phyloP scores from a whole-genome alignment of 2,329 filamentous ascomycete genomes.

The Magnaporthiopsis incrustans region DNA sequence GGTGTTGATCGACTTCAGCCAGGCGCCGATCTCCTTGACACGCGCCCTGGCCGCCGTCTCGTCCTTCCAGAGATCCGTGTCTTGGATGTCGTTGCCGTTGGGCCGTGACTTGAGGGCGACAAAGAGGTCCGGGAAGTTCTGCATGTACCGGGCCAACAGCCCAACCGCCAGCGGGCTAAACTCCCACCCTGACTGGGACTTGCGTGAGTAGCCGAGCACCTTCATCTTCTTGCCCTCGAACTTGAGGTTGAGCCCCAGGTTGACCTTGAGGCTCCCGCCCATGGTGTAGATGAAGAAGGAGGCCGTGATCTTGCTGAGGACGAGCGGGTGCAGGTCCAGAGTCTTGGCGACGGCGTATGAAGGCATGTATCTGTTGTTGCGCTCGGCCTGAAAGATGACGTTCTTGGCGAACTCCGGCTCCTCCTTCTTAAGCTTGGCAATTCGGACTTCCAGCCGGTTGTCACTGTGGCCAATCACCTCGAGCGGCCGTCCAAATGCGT shows the following conservation, averaged over 20 bases:
- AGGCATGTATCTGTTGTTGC: slow-evolving; percentile 67
- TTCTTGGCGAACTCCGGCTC: slow-evolving; percentile 75
- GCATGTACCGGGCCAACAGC: slow-evolving; percentile 82
- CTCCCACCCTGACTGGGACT: slow-evolving; percentile 83
- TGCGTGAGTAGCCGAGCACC: slow-evolving; percentile 89
- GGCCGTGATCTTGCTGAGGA: slow-evolving; percentile 91
- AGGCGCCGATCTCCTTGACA: slow-evolving; percentile 88
- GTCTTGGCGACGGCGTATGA: slow-evolving; percentile 83
- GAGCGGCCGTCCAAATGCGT: slow-evolving; percentile 84
- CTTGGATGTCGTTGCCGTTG: slow-evolving; percentile 72
- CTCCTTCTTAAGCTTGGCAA: slow-evolving; percentile 63
- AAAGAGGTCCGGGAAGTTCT: slow-evolving; percentile 90
- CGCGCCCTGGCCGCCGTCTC: slow-evolving; percentile 63
- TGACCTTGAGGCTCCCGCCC: slow-evolving; percentile 67
- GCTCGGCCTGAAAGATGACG: slow-evolving; percentile 64
- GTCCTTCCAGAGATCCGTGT: slow-evolving; percentile 73
- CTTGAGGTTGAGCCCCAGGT: slow-evolving; percentile 90
- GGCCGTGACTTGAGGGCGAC: slow-evolving; percentile 79
- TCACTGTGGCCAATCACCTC: slow-evolving; percentile 67
- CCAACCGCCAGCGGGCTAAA: slow-evolving; percentile 80
- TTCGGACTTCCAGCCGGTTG: slow-evolving; percentile 69
- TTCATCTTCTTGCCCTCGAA: slow-evolving; percentile 95
- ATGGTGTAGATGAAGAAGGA: slow-evolving; percentile 77
- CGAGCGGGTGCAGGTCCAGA: slow-evolving; percentile 66
- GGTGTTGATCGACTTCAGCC: slow-evolving; percentile 86